Percentiles rank a stretch among this genome's conserved stretches.
Conservation (phyloP, 2,329 filamentous ascomycete species). For the Stagonosporopsis rhizophila region DNA sequence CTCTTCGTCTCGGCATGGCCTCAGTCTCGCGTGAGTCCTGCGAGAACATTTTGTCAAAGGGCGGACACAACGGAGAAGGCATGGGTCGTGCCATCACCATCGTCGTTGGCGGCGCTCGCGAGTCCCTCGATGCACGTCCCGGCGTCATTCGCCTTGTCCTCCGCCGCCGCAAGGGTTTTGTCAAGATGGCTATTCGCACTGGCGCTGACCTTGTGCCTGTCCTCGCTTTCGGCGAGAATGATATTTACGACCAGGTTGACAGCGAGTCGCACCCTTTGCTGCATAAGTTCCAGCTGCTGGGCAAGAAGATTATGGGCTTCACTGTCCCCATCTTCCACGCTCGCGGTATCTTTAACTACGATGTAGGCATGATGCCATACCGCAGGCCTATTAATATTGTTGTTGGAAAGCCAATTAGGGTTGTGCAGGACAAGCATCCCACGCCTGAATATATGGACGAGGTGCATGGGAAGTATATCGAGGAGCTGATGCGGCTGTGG, state of each 20-base stretch:
- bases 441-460: constrained; percentile 78
- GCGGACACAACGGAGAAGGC: constrained; percentile 77
- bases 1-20: constrained; percentile 84
- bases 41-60: constrained; percentile 82
- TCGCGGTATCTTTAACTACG: constrained; percentile 94
- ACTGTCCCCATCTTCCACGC: constrained; percentile 91
- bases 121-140: constrained; percentile 88
- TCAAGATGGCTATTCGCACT: constrained; percentile 89
- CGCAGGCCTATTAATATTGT: constrained; percentile 87
- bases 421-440: constrained; percentile 69
- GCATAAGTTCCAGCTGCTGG: constrained; percentile 79
- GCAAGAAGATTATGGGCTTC: constrained; percentile 89
- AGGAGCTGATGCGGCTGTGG: constrained; percentile 76
- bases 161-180: constrained; percentile 84
- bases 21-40: constrained; percentile 93
- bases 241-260: constrained; percentile 89
- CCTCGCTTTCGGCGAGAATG: constrained; percentile 92
- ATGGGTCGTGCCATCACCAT: constrained; percentile 97
- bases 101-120: constrained; percentile 88
- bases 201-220: constrained; percentile 96
- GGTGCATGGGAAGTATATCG: constrained; percentile 79
- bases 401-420: constrained; percentile 80
- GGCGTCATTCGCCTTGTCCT: constrained; percentile 79
- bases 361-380: constrained; percentile 95
- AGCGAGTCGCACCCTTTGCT: constrained; percentile 78